Evolutionary conservation across 2,329 filamentous ascomycete species (phyloP), one percentile per base, ranked within the genome.

Genomic region (Calonectria leucothoes): DNA sequence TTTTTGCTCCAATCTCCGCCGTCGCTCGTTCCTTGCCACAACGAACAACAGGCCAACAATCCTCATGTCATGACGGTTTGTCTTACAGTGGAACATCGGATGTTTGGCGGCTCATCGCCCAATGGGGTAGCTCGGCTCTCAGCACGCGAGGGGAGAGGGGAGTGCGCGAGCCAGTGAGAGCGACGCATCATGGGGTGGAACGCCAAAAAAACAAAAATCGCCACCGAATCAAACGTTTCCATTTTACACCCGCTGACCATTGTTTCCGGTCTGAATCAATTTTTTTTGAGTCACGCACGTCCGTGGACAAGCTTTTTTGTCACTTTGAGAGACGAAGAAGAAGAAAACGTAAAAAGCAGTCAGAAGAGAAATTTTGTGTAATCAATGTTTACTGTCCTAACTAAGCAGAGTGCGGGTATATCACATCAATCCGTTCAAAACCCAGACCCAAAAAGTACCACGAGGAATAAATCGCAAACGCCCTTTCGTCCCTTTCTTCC

Each of bases 391-490:
- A 37, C 55, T 61, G 27, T 61, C 70, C 64, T 64, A 64, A 35
- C 51, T 48, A 68, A 45, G n/a, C 35, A 27, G 25, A 31, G 39
- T 48, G 39, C 48, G 70, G 57, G 66, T 65, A 69, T 72, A 71
- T 72, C 70, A 61, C 52, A 69, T 69, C 59, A 61, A 49, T 69
- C 70, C 66, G 27, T 71, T 61, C 57, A 31, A 52, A 49, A 29
- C 59, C 48, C 42, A 59, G 45, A 48, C 42, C 35, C 20, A 37
- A 42, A 29, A 27, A 70, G 25, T 42, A 68, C 31, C 55, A 61
- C 55, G 27, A 35, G 23, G 27, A 59, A 27, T 27, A 45, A 45
- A 45, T 45, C 42, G 51, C 23, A 69, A 23, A 48, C 45, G 42
- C 52, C 64, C 23, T 63, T 51, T n/a, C 42, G 4, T 15, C 52